Conservation (phyloP, 1,139 yeast genomes). For the Eremothecium cymbalariae region DNA sequence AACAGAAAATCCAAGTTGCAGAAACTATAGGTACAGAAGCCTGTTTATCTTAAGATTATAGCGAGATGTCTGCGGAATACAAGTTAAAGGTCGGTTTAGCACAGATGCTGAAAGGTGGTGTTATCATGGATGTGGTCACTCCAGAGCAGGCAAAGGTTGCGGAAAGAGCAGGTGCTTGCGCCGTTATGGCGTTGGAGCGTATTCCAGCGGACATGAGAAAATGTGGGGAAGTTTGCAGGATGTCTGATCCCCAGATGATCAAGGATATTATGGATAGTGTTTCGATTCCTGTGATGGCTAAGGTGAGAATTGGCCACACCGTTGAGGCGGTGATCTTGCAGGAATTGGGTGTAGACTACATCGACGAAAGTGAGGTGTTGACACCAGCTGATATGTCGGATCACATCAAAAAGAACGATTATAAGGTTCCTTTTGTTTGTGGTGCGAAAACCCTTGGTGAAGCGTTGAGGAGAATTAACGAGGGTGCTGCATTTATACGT, state of each 20-base stretch:
- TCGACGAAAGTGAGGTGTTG: conserved; percentile 78
- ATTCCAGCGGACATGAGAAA: conserved; percentile 85
- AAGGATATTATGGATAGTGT: conserved; percentile 61
- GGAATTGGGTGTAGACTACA: conserved; percentile 67
- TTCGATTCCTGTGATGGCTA: conserved; percentile 79
- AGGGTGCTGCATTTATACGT: conserved; percentile 85
- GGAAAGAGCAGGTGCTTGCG: conserved; percentile 81
- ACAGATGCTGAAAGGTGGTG: conserved; percentile 80
- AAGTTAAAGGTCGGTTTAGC: conserved; percentile 76
- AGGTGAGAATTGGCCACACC: conserved; percentile 76
- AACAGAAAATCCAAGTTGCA: too few relatives aligned
- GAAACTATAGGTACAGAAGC: conserved; percentile 1
- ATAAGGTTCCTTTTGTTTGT: conserved; percentile 75
- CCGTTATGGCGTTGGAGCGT: conserved; percentile 83
- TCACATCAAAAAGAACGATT: conserved; percentile 57
- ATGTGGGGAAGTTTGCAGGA: conserved; percentile 77
- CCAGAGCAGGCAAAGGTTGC: conserved; percentile 61
- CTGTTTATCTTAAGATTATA: too few relatives aligned
- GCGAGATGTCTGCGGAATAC: conserved; percentile 32
- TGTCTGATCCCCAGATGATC: conserved; percentile 83
- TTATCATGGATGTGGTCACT: conserved; percentile 53
- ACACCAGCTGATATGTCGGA: conserved; percentile 69
- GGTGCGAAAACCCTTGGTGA: conserved; percentile 83
- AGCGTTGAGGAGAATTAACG: conserved; percentile 70
- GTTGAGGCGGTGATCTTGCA: conserved; percentile 79